Percentiles rank a stretch among this genome's conserved stretches.
These are phyloP conservation scores for Pseudoperonospora humuli DNA, from an alignment of 352 stramenopile genomes.

Conservation along the genomic window DNA sequence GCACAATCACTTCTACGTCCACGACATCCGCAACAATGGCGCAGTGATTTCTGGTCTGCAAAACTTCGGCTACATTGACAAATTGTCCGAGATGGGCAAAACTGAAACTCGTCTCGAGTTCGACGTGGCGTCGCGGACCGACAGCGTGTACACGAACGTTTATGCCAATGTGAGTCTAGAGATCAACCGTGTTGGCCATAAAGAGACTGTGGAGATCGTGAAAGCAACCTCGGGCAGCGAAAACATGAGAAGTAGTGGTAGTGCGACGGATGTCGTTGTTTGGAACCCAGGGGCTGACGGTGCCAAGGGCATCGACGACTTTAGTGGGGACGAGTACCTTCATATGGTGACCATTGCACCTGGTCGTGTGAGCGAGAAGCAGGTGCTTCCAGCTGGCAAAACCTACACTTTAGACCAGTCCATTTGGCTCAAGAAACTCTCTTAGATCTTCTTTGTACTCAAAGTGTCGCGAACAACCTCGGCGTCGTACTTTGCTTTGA, in stretches of 20 bases:
- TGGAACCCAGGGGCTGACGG: conserved; percentile 93
- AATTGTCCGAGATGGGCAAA: conserved; percentile 59
- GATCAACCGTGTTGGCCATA: no score
- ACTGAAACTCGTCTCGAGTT: conserved; percentile 45
- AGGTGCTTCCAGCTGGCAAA: conserved; percentile 32
- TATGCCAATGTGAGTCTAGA: conserved; percentile 10
- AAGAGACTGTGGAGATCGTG: no score
- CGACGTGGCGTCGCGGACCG: conserved; percentile 65
- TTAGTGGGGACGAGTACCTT: conserved; percentile 90
- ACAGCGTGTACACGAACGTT: conserved; percentile 67
- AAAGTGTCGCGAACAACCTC: no score
- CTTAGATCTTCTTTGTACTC: no score
- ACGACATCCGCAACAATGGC: conserved; percentile 51
- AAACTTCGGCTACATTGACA: conserved; percentile 75
- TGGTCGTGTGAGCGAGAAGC: conserved; percentile 54
- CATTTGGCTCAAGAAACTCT: no score
- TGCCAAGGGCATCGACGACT: conserved; percentile 88
- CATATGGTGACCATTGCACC: conserved; percentile 94
- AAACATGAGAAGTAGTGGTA: no score
- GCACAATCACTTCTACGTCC: conserved; percentile 90
- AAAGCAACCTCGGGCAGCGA: no score
- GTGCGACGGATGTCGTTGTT: conserved; percentile 76
- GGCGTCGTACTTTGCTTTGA: no score
- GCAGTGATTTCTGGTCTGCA: conserved; percentile 76
- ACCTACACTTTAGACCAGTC: conserved; percentile 34